These are phyloP conservation scores for Fusarium stilboides DNA, from an alignment of 2,329 filamentous ascomycete genomes.

Conservation along the genomic window DNA sequence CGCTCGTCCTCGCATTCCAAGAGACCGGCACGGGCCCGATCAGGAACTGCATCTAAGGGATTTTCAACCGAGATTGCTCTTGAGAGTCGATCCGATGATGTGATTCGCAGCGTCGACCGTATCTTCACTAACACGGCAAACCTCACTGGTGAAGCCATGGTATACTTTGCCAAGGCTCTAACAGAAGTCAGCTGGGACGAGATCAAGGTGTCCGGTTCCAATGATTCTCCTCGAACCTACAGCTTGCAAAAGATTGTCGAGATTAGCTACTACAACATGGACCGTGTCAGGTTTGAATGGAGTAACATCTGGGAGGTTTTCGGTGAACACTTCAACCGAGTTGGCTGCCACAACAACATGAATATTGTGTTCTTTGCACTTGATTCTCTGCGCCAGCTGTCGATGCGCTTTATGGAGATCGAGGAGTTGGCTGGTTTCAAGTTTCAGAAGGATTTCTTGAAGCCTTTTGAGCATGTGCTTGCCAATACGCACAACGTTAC, in stretches of 20 bases:
- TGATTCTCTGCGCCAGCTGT: slow-evolving; percentile 93
- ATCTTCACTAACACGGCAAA: slow-evolving; percentile 98
- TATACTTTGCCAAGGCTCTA: slow-evolving; percentile 92
- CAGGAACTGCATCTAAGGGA: slow-evolving; percentile 73
- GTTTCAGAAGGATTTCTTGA: slow-evolving; percentile 99
- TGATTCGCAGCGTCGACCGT: slow-evolving; percentile 91
- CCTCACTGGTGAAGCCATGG: slow-evolving; percentile 92
- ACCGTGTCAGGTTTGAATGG: slow-evolving; percentile 97
- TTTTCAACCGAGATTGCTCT: slow-evolving; percentile 86
- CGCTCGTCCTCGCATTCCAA: slow-evolving; percentile 78
- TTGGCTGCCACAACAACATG: slow-evolving; percentile 96
- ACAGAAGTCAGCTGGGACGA: slow-evolving; percentile 99
- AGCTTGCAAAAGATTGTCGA: slow-evolving; percentile 98
- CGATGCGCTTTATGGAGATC: slow-evolving; percentile 99
- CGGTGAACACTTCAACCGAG: slow-evolving; percentile 98
- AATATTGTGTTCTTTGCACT: slow-evolving; percentile 97
- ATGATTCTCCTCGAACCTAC: slow-evolving; percentile 95
- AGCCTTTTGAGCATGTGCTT: slow-evolving; percentile 98
- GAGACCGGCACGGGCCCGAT: slow-evolving; percentile 63
- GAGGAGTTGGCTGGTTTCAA: slow-evolving; percentile 99
- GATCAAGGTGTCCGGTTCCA: slow-evolving; percentile 96
- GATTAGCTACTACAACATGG: slow-evolving; percentile 99
- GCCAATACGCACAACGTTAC: slow-evolving; percentile 90
- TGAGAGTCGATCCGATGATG: slow-evolving; percentile 92
- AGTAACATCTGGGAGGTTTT: slow-evolving; percentile 97